A percentile compares a stretch with the other conserved stretches of the same genome.
phyloP scores from a whole-genome alignment of 2,329 filamentous ascomycete genomes.

The Myriangium duriaei region DNA sequence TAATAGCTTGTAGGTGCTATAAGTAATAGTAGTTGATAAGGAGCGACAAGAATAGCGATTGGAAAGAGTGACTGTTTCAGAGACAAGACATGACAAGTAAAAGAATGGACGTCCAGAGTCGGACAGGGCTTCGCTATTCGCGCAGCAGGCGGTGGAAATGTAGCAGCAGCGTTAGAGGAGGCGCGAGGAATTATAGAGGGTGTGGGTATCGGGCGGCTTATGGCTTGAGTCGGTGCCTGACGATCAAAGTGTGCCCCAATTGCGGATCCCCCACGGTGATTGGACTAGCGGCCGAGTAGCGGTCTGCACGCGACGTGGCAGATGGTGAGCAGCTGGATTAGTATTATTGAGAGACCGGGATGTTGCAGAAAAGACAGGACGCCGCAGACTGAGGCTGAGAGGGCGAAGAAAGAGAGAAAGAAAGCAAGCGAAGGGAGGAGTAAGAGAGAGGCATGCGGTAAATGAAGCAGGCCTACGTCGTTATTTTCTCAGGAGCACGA shows the following conservation, averaged over 20 bases:
- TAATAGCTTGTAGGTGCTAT: constrained; percentile 4
- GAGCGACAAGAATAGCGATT: constrained; percentile 12
- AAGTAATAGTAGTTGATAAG: constrained; percentile 7
- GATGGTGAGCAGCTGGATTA: background rate
- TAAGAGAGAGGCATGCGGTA: too few relatives aligned
- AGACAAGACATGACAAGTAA: constrained; percentile 10
- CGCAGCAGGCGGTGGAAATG: background rate
- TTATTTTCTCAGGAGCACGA: too few relatives aligned
- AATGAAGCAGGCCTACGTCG: too few relatives aligned
- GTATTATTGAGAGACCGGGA: background rate
- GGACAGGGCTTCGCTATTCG: background rate
- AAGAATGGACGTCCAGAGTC: constrained; percentile 6
- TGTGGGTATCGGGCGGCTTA: too few relatives aligned
- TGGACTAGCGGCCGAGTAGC: background rate
- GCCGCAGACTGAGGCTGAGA: background rate
- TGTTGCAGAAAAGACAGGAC: background rate
- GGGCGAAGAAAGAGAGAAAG: background rate
- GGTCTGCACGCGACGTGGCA: background rate
- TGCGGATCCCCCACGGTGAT: background rate
- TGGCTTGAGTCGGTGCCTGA: background rate
- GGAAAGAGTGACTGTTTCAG: constrained; percentile 7
- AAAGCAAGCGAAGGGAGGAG: background rate
- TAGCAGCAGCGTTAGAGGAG: too few relatives aligned
- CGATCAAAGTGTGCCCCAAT: background rate
- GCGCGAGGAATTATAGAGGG: too few relatives aligned